Percentiles rank a stretch among this genome's conserved stretches.
Conservation (phyloP, 805 yeast genomes). For the Yarrowia osloensis region DNA sequence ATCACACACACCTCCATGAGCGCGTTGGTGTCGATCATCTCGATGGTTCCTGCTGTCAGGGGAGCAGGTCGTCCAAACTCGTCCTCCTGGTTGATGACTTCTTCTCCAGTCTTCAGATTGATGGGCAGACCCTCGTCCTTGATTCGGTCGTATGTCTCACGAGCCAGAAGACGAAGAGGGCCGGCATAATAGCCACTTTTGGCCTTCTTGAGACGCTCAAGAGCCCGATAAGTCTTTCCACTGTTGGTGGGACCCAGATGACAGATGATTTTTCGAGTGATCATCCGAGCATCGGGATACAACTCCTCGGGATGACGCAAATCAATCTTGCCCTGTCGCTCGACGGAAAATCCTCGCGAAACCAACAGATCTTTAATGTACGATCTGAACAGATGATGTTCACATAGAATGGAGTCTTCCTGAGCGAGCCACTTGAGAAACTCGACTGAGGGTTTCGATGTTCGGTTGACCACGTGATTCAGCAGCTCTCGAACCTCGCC, state of each 20-base stretch:
- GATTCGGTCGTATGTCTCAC: constrained; percentile 87
- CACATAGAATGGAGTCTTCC: background rate
- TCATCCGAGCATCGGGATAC: constrained; percentile 82
- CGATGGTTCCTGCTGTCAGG: constrained; percentile 85
- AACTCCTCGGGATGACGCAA: constrained; percentile 67
- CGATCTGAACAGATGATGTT: background rate
- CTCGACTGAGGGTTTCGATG: constrained; percentile 3
- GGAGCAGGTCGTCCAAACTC: constrained; percentile 68
- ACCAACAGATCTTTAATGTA: constrained; percentile 4
- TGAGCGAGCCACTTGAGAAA: background rate
- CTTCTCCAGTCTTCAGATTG: constrained; percentile 94
- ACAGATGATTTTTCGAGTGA: constrained; percentile 78
- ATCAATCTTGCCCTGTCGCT: constrained; percentile 55
- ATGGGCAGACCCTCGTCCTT: constrained; percentile 66
- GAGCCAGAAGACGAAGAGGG: constrained; percentile 83
- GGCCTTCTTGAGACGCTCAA: constrained; percentile 64
- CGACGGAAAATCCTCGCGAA: constrained; percentile 45
- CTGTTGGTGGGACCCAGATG: constrained; percentile 98
- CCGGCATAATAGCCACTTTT: constrained; percentile 90
- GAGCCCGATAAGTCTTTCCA: constrained; percentile 88
- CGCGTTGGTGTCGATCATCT: constrained; percentile 75
- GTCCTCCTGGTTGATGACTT: constrained; percentile 71
- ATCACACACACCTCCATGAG: constrained; percentile 84
- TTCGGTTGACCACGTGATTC: constrained; percentile 9
- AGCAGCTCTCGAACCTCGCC: background rate